Conservation (phyloP, 2,329 filamentous ascomycete genomes). For the Cercospora nicotianae region DNA sequence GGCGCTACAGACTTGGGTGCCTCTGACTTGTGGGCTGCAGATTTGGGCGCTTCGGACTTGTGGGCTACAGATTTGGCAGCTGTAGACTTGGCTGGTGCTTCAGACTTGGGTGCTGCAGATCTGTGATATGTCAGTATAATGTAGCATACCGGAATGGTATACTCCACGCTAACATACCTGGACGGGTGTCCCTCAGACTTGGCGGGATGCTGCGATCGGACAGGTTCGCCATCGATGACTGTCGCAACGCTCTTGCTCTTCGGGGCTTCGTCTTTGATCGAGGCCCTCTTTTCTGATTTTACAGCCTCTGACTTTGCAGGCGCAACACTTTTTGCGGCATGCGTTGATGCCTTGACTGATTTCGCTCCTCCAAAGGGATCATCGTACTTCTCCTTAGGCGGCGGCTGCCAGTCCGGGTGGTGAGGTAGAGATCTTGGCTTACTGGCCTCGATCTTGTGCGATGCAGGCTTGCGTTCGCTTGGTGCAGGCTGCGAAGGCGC, state of each 20-base stretch:
- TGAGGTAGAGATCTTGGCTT: constrained; percentile 5
- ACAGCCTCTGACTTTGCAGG: not conserved
- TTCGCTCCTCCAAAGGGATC: constrained; percentile 4
- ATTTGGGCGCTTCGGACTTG: not conserved
- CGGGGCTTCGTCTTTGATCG: not conserved
- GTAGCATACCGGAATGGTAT: not conserved
- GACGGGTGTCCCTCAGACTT: constrained; percentile 1
- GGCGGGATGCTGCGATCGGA: constrained; percentile 4
- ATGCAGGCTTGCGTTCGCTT: constrained; percentile 7
- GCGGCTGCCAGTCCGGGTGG: constrained; percentile 8
- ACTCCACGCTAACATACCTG: constrained; percentile 9
- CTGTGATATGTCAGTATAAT: not conserved
- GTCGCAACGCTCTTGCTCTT: constrained; percentile 14
- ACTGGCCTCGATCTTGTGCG: constrained; percentile 2
- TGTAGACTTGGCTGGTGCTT: constrained; percentile 5
- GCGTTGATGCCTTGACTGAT: constrained; percentile 2
- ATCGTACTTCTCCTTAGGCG: constrained; percentile 2
- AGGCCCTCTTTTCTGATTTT: not conserved
- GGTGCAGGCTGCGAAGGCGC: constrained; percentile 7
- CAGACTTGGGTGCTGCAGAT: constrained; percentile 8
- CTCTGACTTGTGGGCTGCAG: constrained; percentile 4
- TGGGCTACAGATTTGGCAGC: not conserved
- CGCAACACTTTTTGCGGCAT: not conserved
- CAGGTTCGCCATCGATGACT: not conserved
- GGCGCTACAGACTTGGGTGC: constrained; percentile 4